phyloP scores from a whole-genome alignment of 768 basidiomycete species.

The Pleurotus eryngii region DNA sequence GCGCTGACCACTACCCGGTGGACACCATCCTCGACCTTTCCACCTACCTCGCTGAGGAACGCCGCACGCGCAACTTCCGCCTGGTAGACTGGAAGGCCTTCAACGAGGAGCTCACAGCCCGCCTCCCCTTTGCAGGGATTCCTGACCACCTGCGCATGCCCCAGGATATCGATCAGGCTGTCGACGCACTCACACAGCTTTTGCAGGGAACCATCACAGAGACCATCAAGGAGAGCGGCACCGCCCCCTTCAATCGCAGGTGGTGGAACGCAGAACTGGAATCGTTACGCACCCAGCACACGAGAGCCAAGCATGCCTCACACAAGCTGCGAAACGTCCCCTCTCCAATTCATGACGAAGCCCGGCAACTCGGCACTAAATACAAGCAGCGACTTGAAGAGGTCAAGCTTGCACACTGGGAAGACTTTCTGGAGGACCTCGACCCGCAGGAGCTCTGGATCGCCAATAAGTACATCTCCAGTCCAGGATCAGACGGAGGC shows the following conservation, averaged over 20 bases:
- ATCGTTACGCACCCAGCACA: background rate
- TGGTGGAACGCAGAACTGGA: background rate
- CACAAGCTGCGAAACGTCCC: background rate
- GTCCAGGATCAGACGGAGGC: background rate
- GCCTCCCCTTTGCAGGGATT: background rate
- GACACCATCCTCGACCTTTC: constrained; percentile 14
- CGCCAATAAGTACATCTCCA: background rate
- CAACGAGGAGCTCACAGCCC: constrained; percentile 2
- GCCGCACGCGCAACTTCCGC: constrained; percentile 20
- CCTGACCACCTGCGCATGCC: background rate
- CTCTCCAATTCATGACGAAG: background rate
- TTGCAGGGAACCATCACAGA: background rate
- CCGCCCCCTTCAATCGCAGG: background rate
- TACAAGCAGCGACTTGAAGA: background rate
- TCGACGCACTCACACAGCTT: background rate
- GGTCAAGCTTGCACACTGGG: background rate
- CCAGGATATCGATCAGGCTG: background rate
- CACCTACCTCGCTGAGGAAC: background rate
- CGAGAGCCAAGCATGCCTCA: background rate
- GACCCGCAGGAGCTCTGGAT: background rate
- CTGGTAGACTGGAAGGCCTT: constrained; percentile 28
- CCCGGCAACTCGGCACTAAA: background rate
- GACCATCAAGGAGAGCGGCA: background rate
- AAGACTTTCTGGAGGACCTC: background rate
- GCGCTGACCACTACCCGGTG: background rate